Evolutionary conservation across 768 basidiomycete species (phyloP).

Genomic region (Phylloporus sp.): DNA sequence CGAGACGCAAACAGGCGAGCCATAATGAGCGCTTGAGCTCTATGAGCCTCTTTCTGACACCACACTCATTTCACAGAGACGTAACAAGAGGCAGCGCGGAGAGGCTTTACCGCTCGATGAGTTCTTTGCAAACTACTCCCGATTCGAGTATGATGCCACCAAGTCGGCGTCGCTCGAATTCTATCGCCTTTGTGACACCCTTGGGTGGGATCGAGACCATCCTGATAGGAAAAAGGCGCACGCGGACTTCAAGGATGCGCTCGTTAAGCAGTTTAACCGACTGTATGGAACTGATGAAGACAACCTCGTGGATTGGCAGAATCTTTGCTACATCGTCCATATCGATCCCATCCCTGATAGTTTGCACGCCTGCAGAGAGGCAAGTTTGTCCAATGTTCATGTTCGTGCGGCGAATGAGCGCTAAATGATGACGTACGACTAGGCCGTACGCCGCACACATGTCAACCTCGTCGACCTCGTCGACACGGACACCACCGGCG

Average conservation of each 20-base stretch:
- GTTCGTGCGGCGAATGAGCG: no score
- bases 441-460: background rate
- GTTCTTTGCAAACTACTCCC: background rate
- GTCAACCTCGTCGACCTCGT: constrained; percentile 23
- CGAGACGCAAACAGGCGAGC: background rate
- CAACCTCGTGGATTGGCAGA: constrained; percentile 8
- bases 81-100: background rate
- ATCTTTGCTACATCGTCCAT: constrained; percentile 1
- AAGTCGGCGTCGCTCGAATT: constrained; percentile 13
- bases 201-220: constrained; percentile 1
- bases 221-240: background rate
- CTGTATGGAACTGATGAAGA: constrained; percentile 12
- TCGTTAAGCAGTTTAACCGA: constrained; percentile 14
- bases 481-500: constrained; percentile 4
- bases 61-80: background rate
- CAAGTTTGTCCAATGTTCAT: background rate
- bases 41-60: background rate
- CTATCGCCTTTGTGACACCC: constrained; percentile 14
- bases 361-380: constrained; percentile 8
- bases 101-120: background rate
- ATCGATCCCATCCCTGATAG: constrained; percentile 8
- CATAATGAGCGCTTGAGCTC: background rate
- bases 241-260: constrained; percentile 3
- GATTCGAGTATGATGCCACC: constrained; percentile 5
- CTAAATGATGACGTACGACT: background rate